Percentiles rank a stretch among this genome's conserved stretches.
Conservation (phyloP, 179 eudicot species). For the Carnegiea gigantea region DNA sequence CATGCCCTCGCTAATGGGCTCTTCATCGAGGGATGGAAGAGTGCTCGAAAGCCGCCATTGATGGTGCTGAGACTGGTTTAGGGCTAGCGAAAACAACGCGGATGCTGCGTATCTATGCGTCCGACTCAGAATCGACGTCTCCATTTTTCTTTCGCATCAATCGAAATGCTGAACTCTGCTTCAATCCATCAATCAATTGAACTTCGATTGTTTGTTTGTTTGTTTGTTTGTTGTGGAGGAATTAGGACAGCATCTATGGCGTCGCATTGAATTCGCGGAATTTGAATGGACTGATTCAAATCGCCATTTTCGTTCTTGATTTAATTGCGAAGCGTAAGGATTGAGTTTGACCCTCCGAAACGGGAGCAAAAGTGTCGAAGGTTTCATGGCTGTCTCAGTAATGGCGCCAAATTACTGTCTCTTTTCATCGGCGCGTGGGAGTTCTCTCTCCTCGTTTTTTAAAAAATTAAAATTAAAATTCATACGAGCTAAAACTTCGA, state of each 20-base stretch:
- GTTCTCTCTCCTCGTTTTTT: too few relatives aligned
- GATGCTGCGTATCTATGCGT: slow-evolving; percentile 66
- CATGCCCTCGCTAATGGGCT: slow-evolving; percentile 28
- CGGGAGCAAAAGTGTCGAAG: neutral
- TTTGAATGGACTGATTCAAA: slow-evolving; percentile 1
- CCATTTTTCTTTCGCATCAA: slow-evolving; percentile 18
- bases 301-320: neutral
- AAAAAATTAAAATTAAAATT: too few relatives aligned
- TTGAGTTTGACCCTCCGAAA: neutral
- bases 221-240: neutral
- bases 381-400: neutral
- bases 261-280: neutral
- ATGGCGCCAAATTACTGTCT: neutral
- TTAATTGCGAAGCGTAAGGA: neutral
- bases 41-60: slow-evolving; percentile 51
- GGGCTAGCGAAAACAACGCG: slow-evolving; percentile 64
- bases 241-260: neutral
- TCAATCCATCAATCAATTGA: neutral
- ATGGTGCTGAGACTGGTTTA: slow-evolving; percentile 65
- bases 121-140: slow-evolving; percentile 42
- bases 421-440: too few relatives aligned
- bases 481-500: too few relatives aligned
- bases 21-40: slow-evolving; percentile 30
- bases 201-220: neutral
- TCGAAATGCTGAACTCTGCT: neutral